Evolutionary conservation across 2,329 filamentous ascomycete genomes (phyloP).

Genomic region (Aspergillus sojae): DNA sequence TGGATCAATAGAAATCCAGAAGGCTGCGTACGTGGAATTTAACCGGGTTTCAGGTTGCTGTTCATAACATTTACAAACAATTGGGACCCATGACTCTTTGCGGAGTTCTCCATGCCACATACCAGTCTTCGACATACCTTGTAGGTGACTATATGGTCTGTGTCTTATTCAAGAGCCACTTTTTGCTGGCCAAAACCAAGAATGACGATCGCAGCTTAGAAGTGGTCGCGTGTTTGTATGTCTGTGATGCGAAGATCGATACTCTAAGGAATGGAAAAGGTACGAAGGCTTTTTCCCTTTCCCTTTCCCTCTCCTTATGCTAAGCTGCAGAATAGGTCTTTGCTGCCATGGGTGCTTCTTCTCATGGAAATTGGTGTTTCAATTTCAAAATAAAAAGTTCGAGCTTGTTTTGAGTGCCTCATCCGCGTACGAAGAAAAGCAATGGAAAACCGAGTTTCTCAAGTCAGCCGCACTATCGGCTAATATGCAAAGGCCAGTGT

Average conservation of each 20-base stretch:
- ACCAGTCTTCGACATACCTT: conserved; percentile 69
- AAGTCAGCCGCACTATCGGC: conserved; percentile 54
- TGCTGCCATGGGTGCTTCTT: conserved; percentile 84
- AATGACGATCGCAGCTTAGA: conserved; percentile 70
- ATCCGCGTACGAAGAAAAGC: conserved; percentile 73
- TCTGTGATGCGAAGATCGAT: conserved; percentile 48
- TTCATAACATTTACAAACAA: conserved; percentile 67
- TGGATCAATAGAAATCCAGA: background rate
- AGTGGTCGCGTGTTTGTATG: conserved; percentile 72
- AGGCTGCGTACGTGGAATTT: conserved; percentile 1
- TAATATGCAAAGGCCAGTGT: conserved; percentile 52
- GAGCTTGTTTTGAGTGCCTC: conserved; percentile 88
- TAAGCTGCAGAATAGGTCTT: conserved; percentile 59
- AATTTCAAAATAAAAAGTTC: conserved; percentile 73
- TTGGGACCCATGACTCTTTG: conserved; percentile 82
- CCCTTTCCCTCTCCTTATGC: conserved; percentile 13
- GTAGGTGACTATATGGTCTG: conserved; percentile 83
- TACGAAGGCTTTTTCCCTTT: conserved; percentile 19
- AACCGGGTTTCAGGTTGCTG: conserved; percentile 22
- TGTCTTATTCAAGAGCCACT: conserved; percentile 76
- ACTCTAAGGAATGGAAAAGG: conserved; percentile 39
- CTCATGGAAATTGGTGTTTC: conserved; percentile 91
- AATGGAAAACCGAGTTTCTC: conserved; percentile 74
- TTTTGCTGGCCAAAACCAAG: conserved; percentile 72
- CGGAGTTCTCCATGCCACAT: conserved; percentile 80